These are phyloP conservation scores for Acanthamoeba lenticulata DNA, from an alignment of 208 protist genomes.

Conservation along the genomic window DNA sequence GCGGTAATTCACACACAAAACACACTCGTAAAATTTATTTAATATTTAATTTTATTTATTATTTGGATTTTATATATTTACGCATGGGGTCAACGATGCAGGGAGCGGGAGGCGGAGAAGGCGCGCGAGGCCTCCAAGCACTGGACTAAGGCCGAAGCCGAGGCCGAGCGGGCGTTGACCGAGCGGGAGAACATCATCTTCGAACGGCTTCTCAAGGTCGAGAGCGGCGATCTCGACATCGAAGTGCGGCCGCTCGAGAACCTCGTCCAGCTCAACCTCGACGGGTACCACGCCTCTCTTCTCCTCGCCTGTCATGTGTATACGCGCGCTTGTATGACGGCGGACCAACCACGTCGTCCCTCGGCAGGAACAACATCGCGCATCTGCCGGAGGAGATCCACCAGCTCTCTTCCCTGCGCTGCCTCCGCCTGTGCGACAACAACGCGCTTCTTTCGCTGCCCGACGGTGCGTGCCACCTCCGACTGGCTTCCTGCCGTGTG, in stretches of 20 bases:
- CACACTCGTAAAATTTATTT: not conserved
- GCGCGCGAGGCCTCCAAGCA: too few relatives aligned
- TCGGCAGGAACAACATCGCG: not conserved
- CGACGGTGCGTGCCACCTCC: not conserved
- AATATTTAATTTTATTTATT: not conserved
- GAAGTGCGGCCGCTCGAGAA: slow-evolving; percentile 12
- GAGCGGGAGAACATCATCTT: not conserved
- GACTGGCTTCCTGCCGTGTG: too few relatives aligned
- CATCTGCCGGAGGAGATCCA: not conserved
- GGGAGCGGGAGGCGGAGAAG: not conserved
- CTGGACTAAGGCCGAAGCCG: not conserved
- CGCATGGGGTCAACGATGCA: not conserved
- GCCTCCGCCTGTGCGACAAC: not conserved
- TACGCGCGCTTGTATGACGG: not conserved
- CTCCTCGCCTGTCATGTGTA: not conserved
- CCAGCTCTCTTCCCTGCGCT: not conserved
- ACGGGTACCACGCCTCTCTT: not conserved
- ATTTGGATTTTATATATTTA: too few relatives aligned
- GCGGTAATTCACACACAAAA: too few relatives aligned
- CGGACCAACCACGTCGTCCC: not conserved
- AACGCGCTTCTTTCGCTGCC: not conserved
- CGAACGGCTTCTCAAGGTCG: not conserved
- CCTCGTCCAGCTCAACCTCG: slow-evolving; percentile 4
- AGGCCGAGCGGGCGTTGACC: not conserved
- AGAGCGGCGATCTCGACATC: not conserved